Evolutionary conservation across 2,329 filamentous ascomycete species (phyloP).

Genomic region (Pseudodiploospora longispora): DNA sequence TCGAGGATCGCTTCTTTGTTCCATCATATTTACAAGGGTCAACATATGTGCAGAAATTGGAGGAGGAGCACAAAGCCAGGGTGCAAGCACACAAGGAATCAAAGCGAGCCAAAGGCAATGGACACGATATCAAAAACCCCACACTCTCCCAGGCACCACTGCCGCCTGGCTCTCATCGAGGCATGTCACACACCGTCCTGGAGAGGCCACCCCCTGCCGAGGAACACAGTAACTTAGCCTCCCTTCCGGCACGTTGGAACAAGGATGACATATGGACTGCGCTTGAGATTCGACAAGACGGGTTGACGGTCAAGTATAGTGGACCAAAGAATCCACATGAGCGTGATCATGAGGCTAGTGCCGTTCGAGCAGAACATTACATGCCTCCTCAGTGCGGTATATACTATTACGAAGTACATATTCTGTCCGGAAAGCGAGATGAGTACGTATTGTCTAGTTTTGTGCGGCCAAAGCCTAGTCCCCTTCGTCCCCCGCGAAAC

Average conservation of each 20-base stretch:
- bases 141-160: constrained; percentile 33
- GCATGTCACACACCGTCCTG: constrained; percentile 75
- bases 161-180: constrained; percentile 53
- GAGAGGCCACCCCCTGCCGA: constrained; percentile 60
- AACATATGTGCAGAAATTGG: constrained; percentile 67
- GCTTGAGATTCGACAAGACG: constrained; percentile 67
- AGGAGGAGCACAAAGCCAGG: constrained; percentile 60
- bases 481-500: neutral
- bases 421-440: constrained; percentile 42
- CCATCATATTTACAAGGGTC: constrained; percentile 78
- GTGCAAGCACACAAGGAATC: constrained; percentile 42
- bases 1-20: constrained; percentile 56
- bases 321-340: constrained; percentile 39
- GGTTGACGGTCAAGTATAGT: constrained; percentile 59
- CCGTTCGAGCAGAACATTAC: constrained; percentile 72
- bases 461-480: neutral
- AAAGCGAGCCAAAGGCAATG: constrained; percentile 8
- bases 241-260: constrained; percentile 77
- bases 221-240: constrained; percentile 51
- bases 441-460: constrained; percentile 36
- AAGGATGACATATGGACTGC: constrained; percentile 64
- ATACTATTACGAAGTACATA: constrained; percentile 78
- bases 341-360: constrained; percentile 66
- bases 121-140: constrained; percentile 47
- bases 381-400: constrained; percentile 89